Evolutionary conservation across 1,284 basidiomycete genomes (phyloP).

Genomic region (Hypsizygus ulmarius): DNA sequence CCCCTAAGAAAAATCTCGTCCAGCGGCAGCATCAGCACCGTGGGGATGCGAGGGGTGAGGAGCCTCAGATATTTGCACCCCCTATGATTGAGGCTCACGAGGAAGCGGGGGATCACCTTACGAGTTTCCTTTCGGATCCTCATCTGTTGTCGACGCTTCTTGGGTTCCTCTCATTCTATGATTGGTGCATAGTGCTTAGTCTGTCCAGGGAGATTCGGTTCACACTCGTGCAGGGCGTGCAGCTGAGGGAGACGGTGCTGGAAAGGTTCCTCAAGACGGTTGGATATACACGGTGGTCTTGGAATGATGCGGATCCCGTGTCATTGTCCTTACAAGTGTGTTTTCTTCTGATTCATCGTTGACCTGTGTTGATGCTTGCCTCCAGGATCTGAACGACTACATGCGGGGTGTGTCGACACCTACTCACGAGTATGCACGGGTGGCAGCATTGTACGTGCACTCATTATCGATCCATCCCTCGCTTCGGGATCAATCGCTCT

Average conservation of each 20-base stretch:
- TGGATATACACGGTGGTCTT: conserved; percentile 67
- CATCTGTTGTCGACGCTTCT: conserved; percentile 53
- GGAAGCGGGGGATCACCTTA: conserved; percentile 36
- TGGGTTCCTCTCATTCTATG: conserved; percentile 56
- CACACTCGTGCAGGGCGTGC: conserved; percentile 45
- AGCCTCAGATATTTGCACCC: conserved; percentile 37
- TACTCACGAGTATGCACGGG: conserved; percentile 62
- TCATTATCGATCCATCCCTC: conserved; percentile 38
- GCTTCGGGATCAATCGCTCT: conserved; percentile 36
- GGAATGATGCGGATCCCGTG: conserved; percentile 56
- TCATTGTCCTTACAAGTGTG: conserved; percentile 58
- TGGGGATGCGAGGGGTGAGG: conserved; percentile 33
- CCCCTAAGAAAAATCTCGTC: background rate
- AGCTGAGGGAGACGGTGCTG: conserved; percentile 59
- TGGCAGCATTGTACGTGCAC: conserved; percentile 55
- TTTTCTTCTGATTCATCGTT: conserved; percentile 6
- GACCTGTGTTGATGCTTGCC: background rate
- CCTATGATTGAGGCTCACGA: conserved; percentile 25
- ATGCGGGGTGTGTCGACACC: conserved; percentile 76
- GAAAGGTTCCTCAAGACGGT: conserved; percentile 66
- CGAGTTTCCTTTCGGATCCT: conserved; percentile 47
- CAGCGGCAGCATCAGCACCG: background rate
- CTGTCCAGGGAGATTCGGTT: conserved; percentile 52
- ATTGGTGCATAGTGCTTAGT: conserved; percentile 61
- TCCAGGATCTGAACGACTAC: conserved; percentile 71